These are phyloP conservation scores for Leersia perrieri DNA, from an alignment of 176 grass and related monocot genomes.

Conservation along the genomic window DNA sequence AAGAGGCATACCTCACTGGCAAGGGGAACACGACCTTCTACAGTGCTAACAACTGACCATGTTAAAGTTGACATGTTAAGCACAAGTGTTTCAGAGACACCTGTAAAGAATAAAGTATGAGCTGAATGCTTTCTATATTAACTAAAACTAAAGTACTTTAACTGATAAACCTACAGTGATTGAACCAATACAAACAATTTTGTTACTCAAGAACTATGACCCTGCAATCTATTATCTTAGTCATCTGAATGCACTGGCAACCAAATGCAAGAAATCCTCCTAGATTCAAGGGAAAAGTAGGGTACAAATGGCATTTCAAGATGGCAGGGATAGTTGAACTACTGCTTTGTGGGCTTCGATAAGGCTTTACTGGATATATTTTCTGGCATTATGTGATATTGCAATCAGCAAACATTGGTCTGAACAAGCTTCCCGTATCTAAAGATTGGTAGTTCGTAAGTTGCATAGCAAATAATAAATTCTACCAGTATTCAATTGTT, in stretches of 20 bases:
- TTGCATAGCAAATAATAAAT: not conserved
- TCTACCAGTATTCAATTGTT: not conserved
- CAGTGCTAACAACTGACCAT: conserved; percentile 88
- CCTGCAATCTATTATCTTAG: not conserved
- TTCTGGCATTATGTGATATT: not conserved
- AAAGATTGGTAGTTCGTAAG: not conserved
- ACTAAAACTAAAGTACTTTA: not conserved
- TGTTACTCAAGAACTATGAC: conserved; percentile 24
- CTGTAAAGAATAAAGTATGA: conserved; percentile 45
- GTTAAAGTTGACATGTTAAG: conserved; percentile 92
- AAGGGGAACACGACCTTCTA: conserved; percentile 89
- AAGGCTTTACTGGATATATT: conserved; percentile 4
- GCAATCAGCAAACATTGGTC: not conserved
- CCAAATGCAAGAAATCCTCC: not conserved
- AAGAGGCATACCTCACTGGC: conserved; percentile 86
- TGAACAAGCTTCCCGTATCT: not conserved
- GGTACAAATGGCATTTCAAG: not conserved
- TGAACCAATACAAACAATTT: conserved; percentile 2
- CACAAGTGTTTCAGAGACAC: conserved; percentile 88
- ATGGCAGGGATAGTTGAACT: not conserved
- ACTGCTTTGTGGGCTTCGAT: conserved; percentile 9
- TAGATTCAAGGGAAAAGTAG: not conserved
- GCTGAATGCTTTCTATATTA: not conserved
- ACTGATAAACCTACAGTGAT: not conserved
- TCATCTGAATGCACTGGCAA: not conserved